phyloP scores from a whole-genome alignment of 176 grass and related monocot genomes.

The Eleusine coracana region DNA sequence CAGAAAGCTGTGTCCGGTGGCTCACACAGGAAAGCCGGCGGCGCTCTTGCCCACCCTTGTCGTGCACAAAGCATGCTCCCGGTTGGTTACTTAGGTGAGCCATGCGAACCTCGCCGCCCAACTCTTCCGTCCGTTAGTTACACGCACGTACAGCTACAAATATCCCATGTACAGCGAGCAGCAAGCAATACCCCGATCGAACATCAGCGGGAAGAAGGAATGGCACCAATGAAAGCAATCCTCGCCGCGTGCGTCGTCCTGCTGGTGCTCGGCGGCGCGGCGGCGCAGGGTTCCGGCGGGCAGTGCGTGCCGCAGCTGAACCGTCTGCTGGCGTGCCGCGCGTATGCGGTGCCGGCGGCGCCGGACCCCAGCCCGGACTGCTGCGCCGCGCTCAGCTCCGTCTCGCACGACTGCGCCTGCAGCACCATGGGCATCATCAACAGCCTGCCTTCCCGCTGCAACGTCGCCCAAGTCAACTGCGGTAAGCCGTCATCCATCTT shows the following conservation, averaged over 20 bases:
- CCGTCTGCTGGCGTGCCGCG: slow-evolving; percentile 64
- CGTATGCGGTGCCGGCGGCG: slow-evolving; percentile 63
- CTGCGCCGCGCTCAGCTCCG: slow-evolving; percentile 63
- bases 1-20: too few species aligned
- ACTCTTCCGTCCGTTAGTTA: not conserved
- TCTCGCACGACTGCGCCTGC: slow-evolving; percentile 69
- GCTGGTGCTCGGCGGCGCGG: slow-evolving; percentile 15
- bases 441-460: slow-evolving; percentile 72
- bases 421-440: slow-evolving; percentile 77
- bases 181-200: not conserved
- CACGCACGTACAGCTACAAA: slow-evolving; percentile 26
- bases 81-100: slow-evolving; percentile 26
- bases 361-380: slow-evolving; percentile 64
- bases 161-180: not conserved
- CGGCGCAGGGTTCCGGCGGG: slow-evolving; percentile 32
- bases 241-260: slow-evolving; percentile 34
- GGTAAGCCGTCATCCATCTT: slow-evolving; percentile 32
- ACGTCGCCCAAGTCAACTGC: slow-evolving; percentile 49
- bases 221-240: slow-evolving; percentile 10
- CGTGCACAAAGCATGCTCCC: too few species aligned
- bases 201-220: not conserved
- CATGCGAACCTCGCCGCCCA: slow-evolving; percentile 43
- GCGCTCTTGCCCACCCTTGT: too few species aligned
- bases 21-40: too few species aligned
- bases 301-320: slow-evolving; percentile 63